A percentile compares a stretch with the other conserved stretches of the same genome.
These are phyloP conservation scores for Pseudogymnoascus sp. DNA, from an alignment of 2,329 filamentous ascomycete species.

Conservation along the genomic window DNA sequence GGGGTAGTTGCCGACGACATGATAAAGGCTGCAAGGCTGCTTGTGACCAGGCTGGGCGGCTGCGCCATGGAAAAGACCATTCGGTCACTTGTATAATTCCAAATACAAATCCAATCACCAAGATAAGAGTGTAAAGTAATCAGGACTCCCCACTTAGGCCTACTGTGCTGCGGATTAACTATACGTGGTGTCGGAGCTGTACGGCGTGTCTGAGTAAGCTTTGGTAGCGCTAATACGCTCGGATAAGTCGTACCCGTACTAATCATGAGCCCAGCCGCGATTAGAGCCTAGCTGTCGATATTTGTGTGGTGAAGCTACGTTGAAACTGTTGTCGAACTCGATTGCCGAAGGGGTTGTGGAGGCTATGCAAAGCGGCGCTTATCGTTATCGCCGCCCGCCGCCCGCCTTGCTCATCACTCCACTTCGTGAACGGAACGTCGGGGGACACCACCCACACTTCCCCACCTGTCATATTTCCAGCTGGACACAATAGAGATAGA, in stretches of 20 bases:
- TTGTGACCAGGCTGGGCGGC: neutral
- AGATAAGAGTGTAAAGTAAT: neutral
- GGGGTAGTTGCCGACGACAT: neutral
- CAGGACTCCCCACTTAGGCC: neutral
- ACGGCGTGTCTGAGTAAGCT: neutral
- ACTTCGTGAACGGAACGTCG: neutral
- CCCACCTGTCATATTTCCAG: constrained; percentile 8
- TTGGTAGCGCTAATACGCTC: neutral
- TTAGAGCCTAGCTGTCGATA: neutral
- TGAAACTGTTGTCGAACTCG: neutral
- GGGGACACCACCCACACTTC: neutral
- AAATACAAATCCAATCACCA: neutral
- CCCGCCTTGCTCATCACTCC: neutral
- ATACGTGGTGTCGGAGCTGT: neutral
- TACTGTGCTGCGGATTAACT: neutral
- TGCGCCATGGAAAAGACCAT: neutral
- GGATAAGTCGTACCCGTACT: neutral
- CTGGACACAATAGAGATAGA: neutral
- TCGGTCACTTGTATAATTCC: neutral
- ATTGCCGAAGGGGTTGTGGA: constrained; percentile 3
- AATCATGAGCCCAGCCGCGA: neutral
- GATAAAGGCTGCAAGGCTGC: neutral
- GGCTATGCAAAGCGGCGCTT: constrained; percentile 7
- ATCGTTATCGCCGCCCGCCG: constrained; percentile 6
- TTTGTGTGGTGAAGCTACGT: neutral